phyloP scores from a whole-genome alignment of 108 stramenopile genomes.

The Skeletonema menzelii region DNA sequence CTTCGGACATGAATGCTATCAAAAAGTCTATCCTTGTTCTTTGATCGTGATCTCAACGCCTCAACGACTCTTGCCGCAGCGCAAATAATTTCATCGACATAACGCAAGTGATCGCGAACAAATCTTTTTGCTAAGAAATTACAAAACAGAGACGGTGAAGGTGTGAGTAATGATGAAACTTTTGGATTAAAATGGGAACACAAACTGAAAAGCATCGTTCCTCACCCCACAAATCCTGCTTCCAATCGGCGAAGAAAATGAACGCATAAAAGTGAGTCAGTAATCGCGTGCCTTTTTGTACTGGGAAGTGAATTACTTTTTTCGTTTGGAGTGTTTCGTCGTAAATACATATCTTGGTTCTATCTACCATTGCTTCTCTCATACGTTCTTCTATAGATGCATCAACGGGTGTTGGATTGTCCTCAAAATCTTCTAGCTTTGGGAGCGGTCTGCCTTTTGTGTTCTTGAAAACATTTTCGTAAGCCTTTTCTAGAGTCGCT shows the following conservation, averaged over 20 bases:
- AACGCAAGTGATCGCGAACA: slow-evolving; percentile 65
- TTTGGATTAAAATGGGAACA: too few species aligned
- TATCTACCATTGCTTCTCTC: slow-evolving; percentile 63
- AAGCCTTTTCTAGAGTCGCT: slow-evolving; percentile 40
- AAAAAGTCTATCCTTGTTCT: slow-evolving; percentile 48
- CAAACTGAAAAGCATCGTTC: slow-evolving; percentile 2
- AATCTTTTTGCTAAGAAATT: slow-evolving; percentile 66
- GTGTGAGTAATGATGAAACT: slow-evolving; percentile 53
- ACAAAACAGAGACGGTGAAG: slow-evolving; percentile 83
- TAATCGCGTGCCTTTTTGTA: slow-evolving; percentile 46
- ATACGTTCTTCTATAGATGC: slow-evolving; percentile 60
- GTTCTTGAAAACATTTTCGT: slow-evolving; percentile 35
- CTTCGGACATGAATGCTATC: slow-evolving; percentile 88
- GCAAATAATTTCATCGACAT: slow-evolving; percentile 81
- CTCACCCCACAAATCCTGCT: slow-evolving; percentile 73
- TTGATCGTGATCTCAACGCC: slow-evolving; percentile 46
- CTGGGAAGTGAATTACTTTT: slow-evolving; percentile 70
- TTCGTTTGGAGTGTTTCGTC: slow-evolving; percentile 63
- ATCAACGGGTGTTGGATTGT: slow-evolving; percentile 61
- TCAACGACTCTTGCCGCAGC: slow-evolving; percentile 77
- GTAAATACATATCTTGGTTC: slow-evolving; percentile 75
- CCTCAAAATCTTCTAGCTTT: slow-evolving; percentile 31
- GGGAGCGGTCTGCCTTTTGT: slow-evolving; percentile 26
- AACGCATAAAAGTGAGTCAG: slow-evolving; percentile 88
- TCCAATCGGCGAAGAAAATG: slow-evolving; percentile 82